Conservation (phyloP, 441 rosid species). For the Aquilaria agallochum region DNA sequence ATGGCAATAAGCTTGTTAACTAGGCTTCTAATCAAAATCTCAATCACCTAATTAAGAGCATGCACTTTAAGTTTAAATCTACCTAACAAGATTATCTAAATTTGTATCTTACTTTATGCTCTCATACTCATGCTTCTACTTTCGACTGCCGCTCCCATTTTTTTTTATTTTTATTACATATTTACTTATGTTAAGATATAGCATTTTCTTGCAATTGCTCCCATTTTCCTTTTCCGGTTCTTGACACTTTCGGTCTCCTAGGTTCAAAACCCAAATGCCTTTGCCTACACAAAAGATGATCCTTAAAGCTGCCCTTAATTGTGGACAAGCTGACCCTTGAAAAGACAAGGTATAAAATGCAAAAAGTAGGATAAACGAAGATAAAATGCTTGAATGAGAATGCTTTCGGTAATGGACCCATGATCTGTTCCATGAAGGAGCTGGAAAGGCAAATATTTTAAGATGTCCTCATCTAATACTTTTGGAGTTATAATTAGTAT, state of each 20-base stretch:
- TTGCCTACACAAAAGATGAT: neutral
- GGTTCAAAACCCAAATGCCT: too few species aligned
- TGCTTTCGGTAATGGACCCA: slow-evolving; percentile 29
- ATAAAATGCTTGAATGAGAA: slow-evolving; percentile 2
- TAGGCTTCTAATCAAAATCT: slow-evolving; percentile 13
- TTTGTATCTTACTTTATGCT: neutral
- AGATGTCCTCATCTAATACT: slow-evolving; percentile 35
- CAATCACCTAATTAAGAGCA: slow-evolving; percentile 19
- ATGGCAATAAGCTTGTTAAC: slow-evolving; percentile 12
- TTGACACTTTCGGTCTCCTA: too few species aligned
- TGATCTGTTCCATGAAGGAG: slow-evolving; percentile 23
- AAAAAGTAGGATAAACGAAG: slow-evolving; percentile 10
- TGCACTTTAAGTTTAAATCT: slow-evolving; percentile 15
- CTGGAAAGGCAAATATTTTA: slow-evolving; percentile 23
- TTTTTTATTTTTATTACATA: too few species aligned
- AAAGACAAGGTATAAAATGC: neutral
- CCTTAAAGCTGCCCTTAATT: slow-evolving; percentile 15
- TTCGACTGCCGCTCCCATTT: too few species aligned
- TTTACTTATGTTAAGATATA: too few species aligned
- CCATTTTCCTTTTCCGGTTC: too few species aligned
- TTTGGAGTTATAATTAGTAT: slow-evolving; percentile 20
- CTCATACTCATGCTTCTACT: too few species aligned
- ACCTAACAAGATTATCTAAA: slow-evolving; percentile 2
- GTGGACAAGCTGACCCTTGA: slow-evolving; percentile 1
- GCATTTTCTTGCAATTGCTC: too few species aligned